phyloP scores from a whole-genome alignment of 164 flowering plant genomes.

The Sedum album region DNA sequence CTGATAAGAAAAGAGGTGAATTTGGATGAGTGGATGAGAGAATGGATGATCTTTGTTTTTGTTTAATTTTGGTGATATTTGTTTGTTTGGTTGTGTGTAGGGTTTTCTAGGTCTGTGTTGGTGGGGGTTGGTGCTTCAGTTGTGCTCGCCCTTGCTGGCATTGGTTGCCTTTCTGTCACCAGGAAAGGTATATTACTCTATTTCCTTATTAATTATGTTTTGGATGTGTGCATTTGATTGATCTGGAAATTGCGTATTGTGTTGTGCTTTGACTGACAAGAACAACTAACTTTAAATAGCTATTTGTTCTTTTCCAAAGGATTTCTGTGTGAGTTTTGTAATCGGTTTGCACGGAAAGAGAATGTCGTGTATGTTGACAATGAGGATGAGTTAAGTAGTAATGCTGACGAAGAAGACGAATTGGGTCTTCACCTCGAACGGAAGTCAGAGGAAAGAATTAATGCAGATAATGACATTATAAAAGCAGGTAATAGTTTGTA shows the following conservation, averaged over 20 bases:
- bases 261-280: not conserved
- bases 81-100: not conserved
- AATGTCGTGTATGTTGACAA: constrained; percentile 12
- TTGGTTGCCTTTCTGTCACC: constrained; percentile 39
- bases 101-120: constrained; percentile 18
- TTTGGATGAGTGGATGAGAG: not conserved
- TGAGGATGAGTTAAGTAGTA: constrained; percentile 3
- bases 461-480: not conserved
- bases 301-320: constrained; percentile 22
- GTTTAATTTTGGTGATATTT: not conserved
- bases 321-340: constrained; percentile 22
- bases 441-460: not conserved
- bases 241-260: not conserved
- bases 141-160: constrained; percentile 35
- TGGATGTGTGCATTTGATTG: not conserved
- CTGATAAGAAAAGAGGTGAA: not conserved
- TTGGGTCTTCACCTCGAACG: not conserved
- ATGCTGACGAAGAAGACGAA: constrained; percentile 6
- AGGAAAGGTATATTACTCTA: constrained; percentile 28
- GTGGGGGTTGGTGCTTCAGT: constrained; percentile 43
- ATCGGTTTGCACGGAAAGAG: constrained; percentile 21
- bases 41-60: not conserved
- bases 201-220: not conserved
- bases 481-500: not conserved
- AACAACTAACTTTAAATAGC: not conserved